Evolutionary conservation across 345 rosid species (phyloP), one percentile per base, ranked within the genome.

Genomic region (Turnera subulata): DNA sequence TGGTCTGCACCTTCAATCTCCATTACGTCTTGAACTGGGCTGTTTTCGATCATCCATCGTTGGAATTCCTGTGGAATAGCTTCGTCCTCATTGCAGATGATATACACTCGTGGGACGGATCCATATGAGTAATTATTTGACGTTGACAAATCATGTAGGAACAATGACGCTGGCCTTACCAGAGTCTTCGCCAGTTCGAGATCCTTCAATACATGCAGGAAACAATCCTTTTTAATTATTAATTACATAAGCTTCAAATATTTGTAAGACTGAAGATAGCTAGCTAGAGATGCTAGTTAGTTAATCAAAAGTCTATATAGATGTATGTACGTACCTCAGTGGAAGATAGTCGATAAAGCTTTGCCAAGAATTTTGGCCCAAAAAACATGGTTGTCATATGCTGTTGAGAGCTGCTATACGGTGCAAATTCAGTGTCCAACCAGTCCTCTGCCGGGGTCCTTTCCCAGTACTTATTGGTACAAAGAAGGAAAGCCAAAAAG

Each of bases 381-480:
- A 69, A 61, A 17, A 24, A 9, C 59, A 67, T 32, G 7, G 62
- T 22, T 4, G 1, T 6, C 14, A 55, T 47, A 39, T 68, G 46
- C 37, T 6, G 12, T 13, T 32, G 25, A 1, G 50, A 16, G 20
- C 9, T 45, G 53, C 64, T 59, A 43, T 61, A 64, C 1, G 70
- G 59, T 10, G 37, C 16, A 25, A 68, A 60, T 5, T 78, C 47
- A 26, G 73, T 65, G 72, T 81, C 84, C 53, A 74, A 3, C 59
- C 55, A 65, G 6, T 6, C 16, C 2, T 55, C 73, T 16, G 13
- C 26, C 0, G 63, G 57, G 10, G 52, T 55, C 50, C 58, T 21
- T 44, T 29, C 29, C 14, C 1, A 22, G 24, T 26, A 52, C 66
- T 62, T 25, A 8, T 14, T 2, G 12, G 15, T 5, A 18, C 3